These are phyloP conservation scores for Rosa hybrid DNA, from an alignment of 331 rosid species.

Conservation along the genomic window DNA sequence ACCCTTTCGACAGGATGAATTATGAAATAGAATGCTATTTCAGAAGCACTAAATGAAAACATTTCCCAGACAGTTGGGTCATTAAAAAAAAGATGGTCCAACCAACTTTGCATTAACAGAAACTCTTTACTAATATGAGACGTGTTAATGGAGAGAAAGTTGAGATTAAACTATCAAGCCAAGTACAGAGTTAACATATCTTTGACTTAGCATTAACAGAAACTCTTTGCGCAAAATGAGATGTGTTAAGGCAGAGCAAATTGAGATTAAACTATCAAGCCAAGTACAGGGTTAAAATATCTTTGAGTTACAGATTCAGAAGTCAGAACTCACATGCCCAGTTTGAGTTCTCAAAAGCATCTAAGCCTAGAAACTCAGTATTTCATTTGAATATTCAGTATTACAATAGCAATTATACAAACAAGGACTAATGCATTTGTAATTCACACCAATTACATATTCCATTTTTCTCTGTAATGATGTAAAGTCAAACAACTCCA, in stretches of 20 bases:
- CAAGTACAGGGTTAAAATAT: background rate
- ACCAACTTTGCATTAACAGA: too few species aligned
- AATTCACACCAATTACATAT: background rate
- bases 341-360: background rate
- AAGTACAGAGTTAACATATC: background rate
- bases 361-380: background rate
- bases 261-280: background rate
- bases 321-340: background rate
- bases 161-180: background rate
- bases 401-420: background rate
- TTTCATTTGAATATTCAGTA: background rate
- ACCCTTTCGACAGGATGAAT: background rate
- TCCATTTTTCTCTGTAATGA: background rate
- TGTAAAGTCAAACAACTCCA: background rate
- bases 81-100: too few species aligned
- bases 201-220: too few species aligned
- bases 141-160: background rate
- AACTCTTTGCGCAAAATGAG: too few species aligned
- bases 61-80: too few species aligned
- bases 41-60: background rate
- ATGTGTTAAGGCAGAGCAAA: background rate
- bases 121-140: too few species aligned
- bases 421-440: background rate
- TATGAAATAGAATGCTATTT: background rate
- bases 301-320: background rate